Base-by-base conservation (phyloP, 1,139 yeast species). In the Nakaseomyces bracarensis region DNA sequence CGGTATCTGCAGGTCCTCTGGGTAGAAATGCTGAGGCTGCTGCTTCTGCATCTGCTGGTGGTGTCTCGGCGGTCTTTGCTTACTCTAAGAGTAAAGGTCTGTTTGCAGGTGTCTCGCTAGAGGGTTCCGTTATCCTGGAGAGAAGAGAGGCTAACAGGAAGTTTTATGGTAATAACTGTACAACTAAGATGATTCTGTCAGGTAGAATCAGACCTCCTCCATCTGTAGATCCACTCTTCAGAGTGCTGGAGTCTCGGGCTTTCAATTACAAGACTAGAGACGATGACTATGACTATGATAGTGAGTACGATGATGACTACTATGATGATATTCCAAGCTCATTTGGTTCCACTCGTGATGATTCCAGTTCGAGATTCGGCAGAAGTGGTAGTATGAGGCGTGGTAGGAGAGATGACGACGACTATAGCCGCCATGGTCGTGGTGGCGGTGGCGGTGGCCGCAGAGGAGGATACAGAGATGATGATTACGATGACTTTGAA, bases 1-100 rank as follows among this genome's bases (percentile, higher is more conserved):
- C 96, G 14, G 80, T 91, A 33, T 97, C 98, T n/a, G 97, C 96
- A 0, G 98, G 98, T 31, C 98, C 98, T 0, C 67, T 91, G 51
- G 98, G 98, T 46, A 78, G 98, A 67, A 89, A 86, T 57, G 98
- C 96, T 3, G 98, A 91, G 64, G 97, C 96, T 31, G 96, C 95
- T 11, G 98, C 96, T 18, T 78, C 95, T 29, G 98, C 97, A 0
- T 85, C 96, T 2, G 67, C 86, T 46, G 82, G 82, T 55, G 73
- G 82, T 46, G 94, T 89, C 5, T 84, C 97, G 3, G 95, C 98
- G 4, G 81, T 91, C 14, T 91, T 89, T 61, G 71, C 96, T 1
- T 91, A 91, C 65, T 86, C 97, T 13, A 91, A 91, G 65, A 89
- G 96, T 2, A 91, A 93, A 63, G 98, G 98, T 47, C 72, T 91